Base-by-base conservation (phyloP, 2,329 filamentous ascomycete species). In the Onygena corvina region DNA sequence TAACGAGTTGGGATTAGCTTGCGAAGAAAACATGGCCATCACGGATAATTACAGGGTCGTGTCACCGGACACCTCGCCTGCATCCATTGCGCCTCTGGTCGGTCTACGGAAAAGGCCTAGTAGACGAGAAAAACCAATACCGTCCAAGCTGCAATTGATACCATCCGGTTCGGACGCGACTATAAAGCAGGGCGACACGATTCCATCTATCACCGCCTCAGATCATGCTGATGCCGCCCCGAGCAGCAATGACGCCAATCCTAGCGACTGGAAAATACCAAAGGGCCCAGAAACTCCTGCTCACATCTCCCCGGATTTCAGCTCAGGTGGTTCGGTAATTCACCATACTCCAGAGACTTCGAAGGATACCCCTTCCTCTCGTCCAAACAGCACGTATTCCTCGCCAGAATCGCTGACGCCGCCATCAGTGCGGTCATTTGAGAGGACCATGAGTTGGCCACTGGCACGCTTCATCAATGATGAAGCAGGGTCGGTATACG, bases 391-490 rank as follows among this genome's bases (percentile, higher is more conserved):
- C 8, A 16, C 14, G 12, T 46, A 18, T 4, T 18, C 42, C 3
- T 33, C 42, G n/a, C 18, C 42, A 4, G 25, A 46, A 12, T 2
- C 14, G 6, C 42, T 20, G 11, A 46, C 42, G 8, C 27, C 42
- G 12, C 42, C 42, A 9, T 30, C 27, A 9, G 18, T 35, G 3
- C 46, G 33, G 18, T 25, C 16, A 11, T 47, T 63, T 36, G 61
- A 54, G 44, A 57, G 62, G 21, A 56, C 60, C 0, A 61, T 66
- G 7, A 68, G 65, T 51, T 51, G 67, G 35, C 65, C 65, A 16
- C 53, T 68, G 8, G 61, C 67, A 50, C 62, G 65, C 2, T 68
- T 67, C 34, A 67, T 68, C 42, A 66, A 67, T 36, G 66, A 67
- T 38, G 56, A 64, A 12, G 31, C 62, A 8, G 59, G 64, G n/a